These are phyloP conservation scores for Xylariaceae sp. DNA, from an alignment of 2,329 filamentous ascomycete species.

Conservation along the genomic window DNA sequence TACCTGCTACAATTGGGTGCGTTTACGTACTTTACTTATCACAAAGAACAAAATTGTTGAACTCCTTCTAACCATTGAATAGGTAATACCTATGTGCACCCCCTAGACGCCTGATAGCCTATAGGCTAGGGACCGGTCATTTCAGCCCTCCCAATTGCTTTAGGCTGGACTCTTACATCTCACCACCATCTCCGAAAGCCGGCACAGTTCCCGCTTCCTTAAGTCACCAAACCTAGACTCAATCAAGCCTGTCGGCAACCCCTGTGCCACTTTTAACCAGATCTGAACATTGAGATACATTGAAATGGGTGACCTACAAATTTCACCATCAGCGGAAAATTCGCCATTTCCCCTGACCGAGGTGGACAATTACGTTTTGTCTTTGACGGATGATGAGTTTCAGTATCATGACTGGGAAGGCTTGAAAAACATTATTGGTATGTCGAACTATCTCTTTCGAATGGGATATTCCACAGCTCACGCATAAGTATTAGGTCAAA, in stretches of 20 bases:
- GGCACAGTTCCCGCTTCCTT: neutral
- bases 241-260: neutral
- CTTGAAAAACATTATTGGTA: conserved; percentile 63
- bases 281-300: neutral
- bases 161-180: neutral
- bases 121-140: neutral
- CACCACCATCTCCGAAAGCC: neutral
- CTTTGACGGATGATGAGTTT: conserved; percentile 67
- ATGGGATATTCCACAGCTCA: conserved; percentile 32
- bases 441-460: conserved; percentile 22
- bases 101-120: neutral
- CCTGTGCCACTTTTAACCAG: neutral
- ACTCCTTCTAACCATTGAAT: neutral
- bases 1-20: too few species aligned
- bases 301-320: conserved; percentile 39
- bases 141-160: neutral
- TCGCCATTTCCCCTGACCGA: conserved; percentile 57
- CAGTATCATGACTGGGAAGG: conserved; percentile 68
- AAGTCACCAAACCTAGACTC: conserved; percentile 1
- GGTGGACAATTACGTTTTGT: conserved; percentile 54
- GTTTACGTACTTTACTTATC: too few species aligned
- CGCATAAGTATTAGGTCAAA: conserved; percentile 36
- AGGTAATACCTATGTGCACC: neutral
- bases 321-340: conserved; percentile 33
- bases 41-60: neutral